These are phyloP conservation scores for Calocybe gangraenosa DNA, from an alignment of 768 basidiomycete genomes.

Conservation along the genomic window DNA sequence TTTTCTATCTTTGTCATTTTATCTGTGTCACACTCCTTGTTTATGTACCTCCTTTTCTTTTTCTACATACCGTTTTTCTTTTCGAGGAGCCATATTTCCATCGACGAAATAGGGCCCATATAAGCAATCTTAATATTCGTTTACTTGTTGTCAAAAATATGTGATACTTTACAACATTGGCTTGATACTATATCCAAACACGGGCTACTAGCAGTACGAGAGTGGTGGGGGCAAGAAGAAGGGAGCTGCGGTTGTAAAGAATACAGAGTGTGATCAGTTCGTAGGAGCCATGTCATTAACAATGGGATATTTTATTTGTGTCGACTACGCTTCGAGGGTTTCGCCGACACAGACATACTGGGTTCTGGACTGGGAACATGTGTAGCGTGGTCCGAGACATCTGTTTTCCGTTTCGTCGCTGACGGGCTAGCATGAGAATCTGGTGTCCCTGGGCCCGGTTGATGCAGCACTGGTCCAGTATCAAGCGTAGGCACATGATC, in stretches of 20 bases:
- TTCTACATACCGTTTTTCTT: background rate
- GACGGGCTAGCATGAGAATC: conserved; percentile 12
- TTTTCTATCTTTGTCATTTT: background rate
- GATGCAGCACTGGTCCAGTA: background rate
- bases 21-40: background rate
- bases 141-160: conserved; percentile 8
- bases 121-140: conserved; percentile 5
- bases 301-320: conserved; percentile 14
- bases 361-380: too few species aligned
- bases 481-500: conserved; percentile 1
- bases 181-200: background rate
- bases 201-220: conserved; percentile 2
- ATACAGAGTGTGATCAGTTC: background rate
- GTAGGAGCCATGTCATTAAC: background rate
- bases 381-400: conserved; percentile 12
- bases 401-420: conserved; percentile 16
- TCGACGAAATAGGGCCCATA: background rate
- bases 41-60: background rate
- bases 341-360: conserved; percentile 1
- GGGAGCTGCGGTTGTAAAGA: conserved; percentile 3
- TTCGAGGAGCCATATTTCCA: background rate
- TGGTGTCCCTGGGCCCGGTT: background rate
- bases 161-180: conserved; percentile 17
- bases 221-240: background rate
- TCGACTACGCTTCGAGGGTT: conserved; percentile 16